Percentiles rank a stretch among this genome's conserved stretches.
These are phyloP conservation scores for Westerdykella ornata DNA, from an alignment of 2,329 filamentous ascomycete species.

Conservation along the genomic window DNA sequence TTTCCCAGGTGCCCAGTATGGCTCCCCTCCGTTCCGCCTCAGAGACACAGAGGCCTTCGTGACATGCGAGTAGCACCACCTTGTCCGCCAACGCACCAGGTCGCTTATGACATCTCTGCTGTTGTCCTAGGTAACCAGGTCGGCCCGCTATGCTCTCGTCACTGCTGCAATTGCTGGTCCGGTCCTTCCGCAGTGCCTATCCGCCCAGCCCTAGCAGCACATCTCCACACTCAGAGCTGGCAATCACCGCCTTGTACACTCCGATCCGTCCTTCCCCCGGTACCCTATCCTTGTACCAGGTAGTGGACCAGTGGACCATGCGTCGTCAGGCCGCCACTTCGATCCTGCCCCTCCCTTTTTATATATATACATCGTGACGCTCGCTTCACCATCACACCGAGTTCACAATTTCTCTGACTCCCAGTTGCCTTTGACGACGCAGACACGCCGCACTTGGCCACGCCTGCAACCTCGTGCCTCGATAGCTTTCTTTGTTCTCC, in stretches of 20 bases:
- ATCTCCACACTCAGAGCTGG: slow-evolving; percentile 28
- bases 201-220: slow-evolving; percentile 27
- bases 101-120: background rate
- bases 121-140: background rate
- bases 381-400: slow-evolving; percentile 26
- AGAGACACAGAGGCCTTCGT: slow-evolving; percentile 16
- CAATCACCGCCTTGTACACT: slow-evolving; percentile 35
- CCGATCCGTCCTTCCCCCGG: slow-evolving; percentile 33
- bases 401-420: slow-evolving; percentile 2
- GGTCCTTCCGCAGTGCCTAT: slow-evolving; percentile 34
- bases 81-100: slow-evolving; percentile 26
- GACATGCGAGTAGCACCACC: slow-evolving; percentile 15
- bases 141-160: background rate
- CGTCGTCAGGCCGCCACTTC: slow-evolving; percentile 36
- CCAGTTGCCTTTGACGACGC: background rate
- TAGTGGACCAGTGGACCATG: slow-evolving; percentile 30
- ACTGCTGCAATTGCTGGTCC: slow-evolving; percentile 12
- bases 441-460: no score
- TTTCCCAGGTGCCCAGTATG: slow-evolving; percentile 1
- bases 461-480: no score
- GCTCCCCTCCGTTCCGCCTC: slow-evolving; percentile 9
- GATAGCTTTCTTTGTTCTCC: no score
- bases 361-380: slow-evolving; percentile 34
- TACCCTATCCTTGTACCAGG: slow-evolving; percentile 29
- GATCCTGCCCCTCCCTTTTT: slow-evolving; percentile 32